These are phyloP conservation scores for Phytopythium montanum DNA, from an alignment of 352 stramenopile species.

Conservation along the genomic window DNA sequence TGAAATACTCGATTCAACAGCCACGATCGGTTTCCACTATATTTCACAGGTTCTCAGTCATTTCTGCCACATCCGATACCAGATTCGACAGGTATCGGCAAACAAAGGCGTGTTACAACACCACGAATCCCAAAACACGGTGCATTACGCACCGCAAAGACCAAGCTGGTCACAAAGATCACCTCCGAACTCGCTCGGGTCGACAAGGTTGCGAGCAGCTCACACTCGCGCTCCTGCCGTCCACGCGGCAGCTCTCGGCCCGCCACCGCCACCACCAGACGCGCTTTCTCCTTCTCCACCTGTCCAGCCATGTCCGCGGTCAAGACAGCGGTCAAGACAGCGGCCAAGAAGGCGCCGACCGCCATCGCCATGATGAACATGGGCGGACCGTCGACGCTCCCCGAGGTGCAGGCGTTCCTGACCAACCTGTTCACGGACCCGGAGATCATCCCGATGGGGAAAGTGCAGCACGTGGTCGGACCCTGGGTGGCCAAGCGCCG, in stretches of 20 bases:
- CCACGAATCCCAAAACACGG: not conserved
- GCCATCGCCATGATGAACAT: conserved; percentile 96
- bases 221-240: conserved; percentile 6
- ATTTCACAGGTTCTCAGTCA: too few species aligned
- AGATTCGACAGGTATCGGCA: not conserved
- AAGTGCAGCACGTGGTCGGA: conserved; percentile 81
- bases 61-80: not conserved
- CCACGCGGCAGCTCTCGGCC: not conserved
- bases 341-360: conserved; percentile 48
- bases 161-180: conserved; percentile 3
- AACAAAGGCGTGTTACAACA: not conserved
- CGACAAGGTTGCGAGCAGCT: not conserved
- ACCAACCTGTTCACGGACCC: conserved; percentile 99
- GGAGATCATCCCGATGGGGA: conserved; percentile 98
- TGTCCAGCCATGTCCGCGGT: not conserved
- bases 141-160: not conserved
- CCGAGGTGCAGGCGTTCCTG: conserved; percentile 96
- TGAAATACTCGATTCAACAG: too few species aligned
- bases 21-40: too few species aligned
- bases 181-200: conserved; percentile 7
- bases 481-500: conserved; percentile 77
- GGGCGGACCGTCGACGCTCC: conserved; percentile 92
- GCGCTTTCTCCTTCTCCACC: conserved; percentile 13
- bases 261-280: conserved; percentile 1
- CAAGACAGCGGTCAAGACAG: conserved; percentile 5